Conservation (phyloP, 2,329 filamentous ascomycete genomes). For the Microsporum canis region DNA sequence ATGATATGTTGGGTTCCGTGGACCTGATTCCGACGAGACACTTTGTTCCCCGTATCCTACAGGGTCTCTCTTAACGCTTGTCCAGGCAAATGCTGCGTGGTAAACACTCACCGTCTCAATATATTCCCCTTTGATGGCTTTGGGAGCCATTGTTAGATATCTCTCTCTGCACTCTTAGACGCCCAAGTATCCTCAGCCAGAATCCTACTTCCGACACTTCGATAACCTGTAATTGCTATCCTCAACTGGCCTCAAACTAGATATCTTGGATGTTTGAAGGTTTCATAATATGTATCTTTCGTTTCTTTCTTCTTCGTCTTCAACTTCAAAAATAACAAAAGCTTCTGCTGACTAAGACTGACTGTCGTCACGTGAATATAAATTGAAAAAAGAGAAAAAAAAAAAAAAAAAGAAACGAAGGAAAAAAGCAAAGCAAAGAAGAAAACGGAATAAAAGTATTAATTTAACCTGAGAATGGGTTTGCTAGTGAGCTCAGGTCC, state of each 20-base stretch:
- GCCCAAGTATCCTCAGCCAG: neutral
- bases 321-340: neutral
- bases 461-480: neutral
- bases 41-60: slow-evolving; percentile 96
- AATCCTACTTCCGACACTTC: neutral
- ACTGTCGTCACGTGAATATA: neutral
- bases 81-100: neutral
- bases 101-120: slow-evolving; percentile 69
- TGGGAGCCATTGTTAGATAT: slow-evolving; percentile 53
- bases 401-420: neutral
- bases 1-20: slow-evolving; percentile 97
- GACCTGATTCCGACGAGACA: slow-evolving; percentile 80
- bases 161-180: neutral
- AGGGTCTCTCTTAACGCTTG: slow-evolving; percentile 7
- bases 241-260: neutral
- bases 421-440: neutral
- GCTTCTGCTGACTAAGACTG: neutral
- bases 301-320: neutral
- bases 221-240: neutral
- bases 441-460: neutral
- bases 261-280: neutral
- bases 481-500: neutral
- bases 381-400: neutral
- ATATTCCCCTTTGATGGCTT: slow-evolving; percentile 77
- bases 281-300: neutral